These are phyloP conservation scores for Xylaria scruposa DNA, from an alignment of 495 filamentous ascomycete species.

Conservation along the genomic window DNA sequence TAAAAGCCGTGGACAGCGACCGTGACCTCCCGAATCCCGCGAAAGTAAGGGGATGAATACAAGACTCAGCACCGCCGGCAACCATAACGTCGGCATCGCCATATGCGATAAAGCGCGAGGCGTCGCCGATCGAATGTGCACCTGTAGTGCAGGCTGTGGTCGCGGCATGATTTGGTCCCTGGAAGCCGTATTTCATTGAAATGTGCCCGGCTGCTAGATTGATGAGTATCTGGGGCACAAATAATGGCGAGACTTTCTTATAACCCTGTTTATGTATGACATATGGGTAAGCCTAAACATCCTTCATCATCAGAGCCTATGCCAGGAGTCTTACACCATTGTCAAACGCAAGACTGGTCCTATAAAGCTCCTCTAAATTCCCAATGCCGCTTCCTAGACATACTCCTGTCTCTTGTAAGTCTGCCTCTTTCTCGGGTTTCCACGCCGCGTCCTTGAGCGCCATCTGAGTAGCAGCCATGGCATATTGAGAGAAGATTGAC, in stretches of 20 bases:
- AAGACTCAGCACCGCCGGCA: slow-evolving; percentile 91
- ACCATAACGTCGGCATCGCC: slow-evolving; percentile 95
- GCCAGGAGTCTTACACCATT: slow-evolving; percentile 63
- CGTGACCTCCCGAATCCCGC: slow-evolving; percentile 88
- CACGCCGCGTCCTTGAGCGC: slow-evolving; percentile 85
- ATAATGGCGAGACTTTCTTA: slow-evolving; percentile 88
- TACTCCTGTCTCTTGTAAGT: slow-evolving; percentile 80
- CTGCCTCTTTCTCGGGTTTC: slow-evolving; percentile 65
- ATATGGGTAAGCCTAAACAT: slow-evolving; percentile 9
- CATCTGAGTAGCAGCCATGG: slow-evolving; percentile 84
- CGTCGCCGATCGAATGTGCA: slow-evolving; percentile 92
- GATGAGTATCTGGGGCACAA: slow-evolving; percentile 90
- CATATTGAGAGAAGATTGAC: slow-evolving; percentile 92
- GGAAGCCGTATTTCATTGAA: slow-evolving; percentile 88
- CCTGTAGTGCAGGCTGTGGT: slow-evolving; percentile 97
- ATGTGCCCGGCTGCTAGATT: slow-evolving; percentile 95
- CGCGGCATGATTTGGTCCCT: slow-evolving; percentile 88
- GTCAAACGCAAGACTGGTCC: slow-evolving; percentile 77
- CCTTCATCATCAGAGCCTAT: background rate
- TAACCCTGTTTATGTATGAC: slow-evolving; percentile 67
- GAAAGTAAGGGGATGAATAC: slow-evolving; percentile 92
- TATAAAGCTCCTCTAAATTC: slow-evolving; percentile 86
- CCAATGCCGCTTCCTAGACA: slow-evolving; percentile 97
- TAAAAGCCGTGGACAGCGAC: slow-evolving; percentile 81
- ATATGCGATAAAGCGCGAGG: slow-evolving; percentile 84